Evolutionary conservation across 345 rosid genomes (phyloP).

Genomic region (Isatis tinctoria): DNA sequence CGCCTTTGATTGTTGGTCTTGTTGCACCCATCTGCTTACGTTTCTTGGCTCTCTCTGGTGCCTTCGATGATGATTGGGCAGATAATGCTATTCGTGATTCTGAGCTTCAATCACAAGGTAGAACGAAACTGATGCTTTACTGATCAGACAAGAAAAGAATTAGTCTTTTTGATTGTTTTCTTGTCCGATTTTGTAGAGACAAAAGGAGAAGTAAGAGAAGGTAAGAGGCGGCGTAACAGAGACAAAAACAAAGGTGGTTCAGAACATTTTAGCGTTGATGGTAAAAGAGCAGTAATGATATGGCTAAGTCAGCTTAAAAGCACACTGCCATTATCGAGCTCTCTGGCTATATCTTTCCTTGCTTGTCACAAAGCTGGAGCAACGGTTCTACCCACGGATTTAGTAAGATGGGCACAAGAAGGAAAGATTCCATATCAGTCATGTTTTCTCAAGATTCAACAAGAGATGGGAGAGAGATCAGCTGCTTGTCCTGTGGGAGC

Average conservation of each 20-base stretch:
- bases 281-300: constrained; percentile 59
- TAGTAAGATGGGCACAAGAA: constrained; percentile 63
- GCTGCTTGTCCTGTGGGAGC: constrained; percentile 58
- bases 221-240: not conserved
- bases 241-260: not conserved
- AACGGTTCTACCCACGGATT: constrained; percentile 62
- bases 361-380: constrained; percentile 73
- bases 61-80: constrained; percentile 58
- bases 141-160: not conserved
- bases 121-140: not conserved
- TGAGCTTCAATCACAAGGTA: constrained; percentile 38
- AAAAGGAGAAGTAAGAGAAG: constrained; percentile 15
- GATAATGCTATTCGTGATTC: constrained; percentile 51
- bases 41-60: constrained; percentile 42
- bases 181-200: not conserved
- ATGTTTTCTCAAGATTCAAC: constrained; percentile 58
- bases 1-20: constrained; percentile 58
- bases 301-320: constrained; percentile 57
- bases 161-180: not conserved
- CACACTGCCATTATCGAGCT: constrained; percentile 48
- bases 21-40: constrained; percentile 57
- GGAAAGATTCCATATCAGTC: constrained; percentile 70
- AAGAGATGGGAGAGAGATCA: too few relatives aligned
- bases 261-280: constrained; percentile 52
- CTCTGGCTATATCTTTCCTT: constrained; percentile 67